These are phyloP conservation scores for Trichophyton simii DNA, from an alignment of 2,329 filamentous ascomycete genomes.

Conservation along the genomic window DNA sequence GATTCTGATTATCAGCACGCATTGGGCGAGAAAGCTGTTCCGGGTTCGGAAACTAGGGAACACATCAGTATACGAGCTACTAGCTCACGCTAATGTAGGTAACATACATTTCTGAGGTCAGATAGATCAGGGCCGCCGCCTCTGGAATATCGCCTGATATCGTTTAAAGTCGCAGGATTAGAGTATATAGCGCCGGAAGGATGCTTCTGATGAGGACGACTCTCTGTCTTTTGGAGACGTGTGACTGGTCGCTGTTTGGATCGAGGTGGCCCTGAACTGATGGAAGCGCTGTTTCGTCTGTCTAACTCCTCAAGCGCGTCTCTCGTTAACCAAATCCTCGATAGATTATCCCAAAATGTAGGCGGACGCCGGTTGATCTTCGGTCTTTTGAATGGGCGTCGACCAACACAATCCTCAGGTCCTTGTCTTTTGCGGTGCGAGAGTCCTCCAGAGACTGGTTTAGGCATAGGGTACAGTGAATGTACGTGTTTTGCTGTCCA, in stretches of 20 bases:
- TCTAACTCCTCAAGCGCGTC: slow-evolving; percentile 16
- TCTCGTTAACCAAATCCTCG: slow-evolving; percentile 16
- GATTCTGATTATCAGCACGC: neutral
- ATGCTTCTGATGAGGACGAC: slow-evolving; percentile 6
- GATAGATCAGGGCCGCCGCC: neutral
- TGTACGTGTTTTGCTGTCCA: no score
- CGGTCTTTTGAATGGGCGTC: slow-evolving; percentile 7
- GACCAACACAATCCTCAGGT: neutral
- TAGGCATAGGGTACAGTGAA: no score
- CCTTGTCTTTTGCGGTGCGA: neutral
- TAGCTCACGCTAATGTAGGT: neutral
- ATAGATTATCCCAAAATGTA: slow-evolving; percentile 18
- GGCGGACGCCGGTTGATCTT: slow-evolving; percentile 4
- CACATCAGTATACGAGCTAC: neutral
- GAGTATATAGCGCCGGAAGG: neutral
- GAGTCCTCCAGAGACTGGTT: no score
- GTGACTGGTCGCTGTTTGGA: slow-evolving; percentile 7
- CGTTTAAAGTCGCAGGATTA: neutral
- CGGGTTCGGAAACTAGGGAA: neutral
- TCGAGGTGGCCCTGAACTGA: neutral
- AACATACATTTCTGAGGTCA: neutral
- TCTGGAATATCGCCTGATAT: neutral
- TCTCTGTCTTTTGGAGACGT: slow-evolving; percentile 7
- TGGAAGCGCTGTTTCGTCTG: slow-evolving; percentile 11
- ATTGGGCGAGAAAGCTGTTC: neutral